phyloP scores from a whole-genome alignment of 805 yeast species.

The Suhomyces sp. region DNA sequence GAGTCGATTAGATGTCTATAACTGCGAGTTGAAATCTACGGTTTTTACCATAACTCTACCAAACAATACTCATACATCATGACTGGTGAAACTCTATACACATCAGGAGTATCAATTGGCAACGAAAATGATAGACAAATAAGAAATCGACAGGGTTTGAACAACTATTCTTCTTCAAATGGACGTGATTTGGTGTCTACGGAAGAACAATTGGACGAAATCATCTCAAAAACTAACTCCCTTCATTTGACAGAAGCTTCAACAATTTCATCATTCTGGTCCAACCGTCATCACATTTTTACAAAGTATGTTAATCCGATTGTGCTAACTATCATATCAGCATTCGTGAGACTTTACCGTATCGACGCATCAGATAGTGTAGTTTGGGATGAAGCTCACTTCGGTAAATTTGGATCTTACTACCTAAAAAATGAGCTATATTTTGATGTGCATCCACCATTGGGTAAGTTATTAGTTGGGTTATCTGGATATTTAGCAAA shows the following conservation, averaged over 20 bases:
- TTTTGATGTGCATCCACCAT: slow-evolving; percentile 86
- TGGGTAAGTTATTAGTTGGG: slow-evolving; percentile 80
- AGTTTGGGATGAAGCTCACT: slow-evolving; percentile 91
- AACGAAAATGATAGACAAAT: slow-evolving; percentile 1
- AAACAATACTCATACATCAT: no score
- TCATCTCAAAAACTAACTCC: slow-evolving; percentile 12
- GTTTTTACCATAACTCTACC: no score
- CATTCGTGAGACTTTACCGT: slow-evolving; percentile 52
- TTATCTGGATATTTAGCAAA: slow-evolving; percentile 79
- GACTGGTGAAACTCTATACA: no score
- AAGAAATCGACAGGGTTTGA: slow-evolving; percentile 1
- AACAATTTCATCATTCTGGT: background rate
- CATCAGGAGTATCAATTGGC: slow-evolving; percentile 2
- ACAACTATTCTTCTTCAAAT: no score
- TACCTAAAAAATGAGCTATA: slow-evolving; percentile 77
- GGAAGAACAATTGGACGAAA: slow-evolving; percentile 11
- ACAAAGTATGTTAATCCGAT: slow-evolving; percentile 8
- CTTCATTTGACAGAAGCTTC: slow-evolving; percentile 9
- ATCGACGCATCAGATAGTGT: slow-evolving; percentile 59
- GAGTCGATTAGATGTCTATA: no score
- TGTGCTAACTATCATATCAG: slow-evolving; percentile 12
- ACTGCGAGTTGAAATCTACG: no score
- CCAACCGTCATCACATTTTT: no score
- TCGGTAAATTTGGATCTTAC: slow-evolving; percentile 82
- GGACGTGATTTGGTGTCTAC: no score